Evolutionary conservation across 2,329 filamentous ascomycete species (phyloP).

Genomic region (Neopestalotiopsis rosae): DNA sequence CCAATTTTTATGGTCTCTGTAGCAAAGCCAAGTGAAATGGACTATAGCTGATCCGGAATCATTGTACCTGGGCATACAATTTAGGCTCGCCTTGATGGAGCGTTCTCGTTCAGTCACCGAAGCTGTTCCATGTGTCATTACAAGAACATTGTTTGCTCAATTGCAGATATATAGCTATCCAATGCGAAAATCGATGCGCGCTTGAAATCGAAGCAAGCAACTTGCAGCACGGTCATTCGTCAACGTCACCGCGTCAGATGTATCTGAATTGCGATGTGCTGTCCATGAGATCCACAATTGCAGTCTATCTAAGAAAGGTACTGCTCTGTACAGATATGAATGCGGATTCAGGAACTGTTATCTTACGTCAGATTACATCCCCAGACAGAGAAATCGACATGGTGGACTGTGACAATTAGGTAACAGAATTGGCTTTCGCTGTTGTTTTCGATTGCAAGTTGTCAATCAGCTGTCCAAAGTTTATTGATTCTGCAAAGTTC

Average conservation of each 20-base stretch:
- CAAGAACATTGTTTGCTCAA: constrained; percentile 10
- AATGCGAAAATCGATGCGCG: constrained; percentile 8
- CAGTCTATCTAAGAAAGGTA: background rate
- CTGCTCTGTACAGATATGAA: constrained; percentile 6
- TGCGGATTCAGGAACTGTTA: constrained; percentile 8
- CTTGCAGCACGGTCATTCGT: constrained; percentile 9
- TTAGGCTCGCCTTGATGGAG: constrained; percentile 4
- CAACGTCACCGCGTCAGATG: constrained; percentile 9
- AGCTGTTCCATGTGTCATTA: constrained; percentile 10
- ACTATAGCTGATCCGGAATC: constrained; percentile 10
- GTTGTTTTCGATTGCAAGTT: constrained; percentile 4
- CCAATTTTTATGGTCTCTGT: no score
- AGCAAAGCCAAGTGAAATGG: constrained; percentile 8
- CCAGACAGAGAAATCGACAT: constrained; percentile 4
- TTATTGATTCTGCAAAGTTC: constrained; percentile 3
- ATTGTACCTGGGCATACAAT: constrained; percentile 11
- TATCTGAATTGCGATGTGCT: constrained; percentile 1
- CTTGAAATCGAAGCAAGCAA: constrained; percentile 7
- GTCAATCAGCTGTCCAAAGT: constrained; percentile 1
- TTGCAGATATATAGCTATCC: constrained; percentile 9
- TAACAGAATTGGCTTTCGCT: constrained; percentile 7
- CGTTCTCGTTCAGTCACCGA: constrained; percentile 6
- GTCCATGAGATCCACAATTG: constrained; percentile 4
- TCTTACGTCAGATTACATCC: constrained; percentile 7
- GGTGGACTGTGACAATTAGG: constrained; percentile 1